Percentiles rank a stretch among this genome's conserved stretches.
These are phyloP conservation scores for Phaeosphaeria sp. DNA, from an alignment of 2,329 filamentous ascomycete species.

Conservation along the genomic window DNA sequence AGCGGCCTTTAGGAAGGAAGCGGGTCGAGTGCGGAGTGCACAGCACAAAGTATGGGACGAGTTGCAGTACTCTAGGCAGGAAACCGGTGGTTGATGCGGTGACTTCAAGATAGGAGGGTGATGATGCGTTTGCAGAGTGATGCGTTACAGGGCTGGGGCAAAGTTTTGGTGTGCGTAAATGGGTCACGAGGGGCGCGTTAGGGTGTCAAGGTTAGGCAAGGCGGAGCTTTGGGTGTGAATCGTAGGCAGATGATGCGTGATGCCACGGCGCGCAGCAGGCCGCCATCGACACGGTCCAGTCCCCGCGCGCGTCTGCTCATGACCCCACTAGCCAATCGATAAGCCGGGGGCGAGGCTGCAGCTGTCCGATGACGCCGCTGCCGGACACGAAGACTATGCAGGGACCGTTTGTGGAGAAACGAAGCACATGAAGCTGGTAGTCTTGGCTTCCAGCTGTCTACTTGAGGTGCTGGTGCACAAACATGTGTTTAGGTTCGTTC, in stretches of 20 bases:
- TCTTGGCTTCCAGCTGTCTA: neutral
- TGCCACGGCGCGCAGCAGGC: conserved; percentile 21
- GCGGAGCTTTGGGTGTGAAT: conserved; percentile 21
- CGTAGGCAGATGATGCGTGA: conserved; percentile 37
- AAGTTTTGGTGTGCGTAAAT: conserved; percentile 18
- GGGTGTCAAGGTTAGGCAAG: conserved; percentile 17
- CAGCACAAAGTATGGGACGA: conserved; percentile 1
- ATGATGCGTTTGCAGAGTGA: conserved; percentile 2
- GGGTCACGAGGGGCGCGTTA: conserved; percentile 25
- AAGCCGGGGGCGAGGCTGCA: neutral
- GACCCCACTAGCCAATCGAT: conserved; percentile 16
- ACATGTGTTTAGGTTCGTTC: neutral
- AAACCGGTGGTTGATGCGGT: conserved; percentile 2
- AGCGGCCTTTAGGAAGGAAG: neutral
- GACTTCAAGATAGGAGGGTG: conserved; percentile 5
- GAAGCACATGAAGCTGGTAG: neutral
- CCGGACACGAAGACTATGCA: neutral
- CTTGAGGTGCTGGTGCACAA: neutral
- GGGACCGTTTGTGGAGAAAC: neutral
- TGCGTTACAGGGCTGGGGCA: conserved; percentile 19
- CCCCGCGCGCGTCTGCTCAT: conserved; percentile 19
- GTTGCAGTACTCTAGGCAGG: conserved; percentile 1
- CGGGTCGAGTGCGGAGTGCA: neutral
- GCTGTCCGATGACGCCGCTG: neutral
- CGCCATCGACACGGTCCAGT: conserved; percentile 13